Evolutionary conservation across 148 eudicot species (phyloP), one percentile per base, ranked within the genome.

Genomic region (Simmondsia chinensis): DNA sequence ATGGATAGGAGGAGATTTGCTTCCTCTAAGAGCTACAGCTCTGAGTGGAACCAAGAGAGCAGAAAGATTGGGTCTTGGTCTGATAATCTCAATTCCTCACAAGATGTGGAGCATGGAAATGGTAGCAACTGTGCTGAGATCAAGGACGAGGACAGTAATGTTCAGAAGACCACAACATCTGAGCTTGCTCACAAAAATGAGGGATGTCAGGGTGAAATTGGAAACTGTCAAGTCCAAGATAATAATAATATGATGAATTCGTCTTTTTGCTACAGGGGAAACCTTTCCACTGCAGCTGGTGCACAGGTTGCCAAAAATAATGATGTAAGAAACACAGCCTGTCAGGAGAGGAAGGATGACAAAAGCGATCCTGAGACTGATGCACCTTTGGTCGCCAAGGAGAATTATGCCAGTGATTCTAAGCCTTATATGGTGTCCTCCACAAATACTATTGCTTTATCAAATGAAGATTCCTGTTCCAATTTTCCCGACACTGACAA

Each of bases 1-100:
- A 59, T 69, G 59, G 95, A 61, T 28, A 71, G 74, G 68, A 76
- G 72, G 54, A 72, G 79, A 54, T 31, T 31, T 53, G 76, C 63
- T 25, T 56, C 70, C 20, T 60, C 71, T 33, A 68, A 65, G 64
- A 67, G 44, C 47, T 61, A 50, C 59, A 67, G 63, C 48, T 43
- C 73, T 11, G 87, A 81, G 13, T 51, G 43, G 69, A 63, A 59
- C 38, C 69, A 45, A 23, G 87, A 74, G 41, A 54, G 67, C 47
- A 77, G 52, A 39, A 70, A 63, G 61, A 70, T 67, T 59, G 66
- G 57, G 20, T 76, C 93, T 19, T 58, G 54, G 54, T 70, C 64
- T 35, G 83, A 75, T 5, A 79, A 56, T 43, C 20, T 52, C 37
- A 57, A 57, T 56, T 41, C 59, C 44, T 54, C 68, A 5, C 27